Evolutionary conservation across 768 basidiomycete genomes (phyloP).

Genomic region (Kondoa malvinella): DNA sequence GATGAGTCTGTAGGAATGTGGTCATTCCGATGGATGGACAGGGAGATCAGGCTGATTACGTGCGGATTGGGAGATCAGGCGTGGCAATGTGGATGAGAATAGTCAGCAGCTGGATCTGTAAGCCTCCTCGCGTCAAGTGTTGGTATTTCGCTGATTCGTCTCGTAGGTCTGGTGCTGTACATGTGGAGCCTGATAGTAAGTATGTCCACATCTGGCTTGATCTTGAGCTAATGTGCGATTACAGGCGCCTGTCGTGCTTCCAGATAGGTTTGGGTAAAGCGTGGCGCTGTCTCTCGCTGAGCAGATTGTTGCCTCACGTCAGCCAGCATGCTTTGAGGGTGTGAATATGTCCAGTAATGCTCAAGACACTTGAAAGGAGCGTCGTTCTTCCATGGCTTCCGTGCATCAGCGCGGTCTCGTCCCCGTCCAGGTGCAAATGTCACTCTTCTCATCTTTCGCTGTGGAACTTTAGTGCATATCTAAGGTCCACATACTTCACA

Average conservation of each 20-base stretch:
- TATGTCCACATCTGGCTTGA: neutral
- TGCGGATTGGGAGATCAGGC: slow-evolving; percentile 87
- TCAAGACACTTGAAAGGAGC: too few relatives aligned
- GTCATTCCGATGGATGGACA: slow-evolving; percentile 25
- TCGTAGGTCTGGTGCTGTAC: slow-evolving; percentile 47
- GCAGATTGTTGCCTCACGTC: neutral
- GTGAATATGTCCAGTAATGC: too few relatives aligned
- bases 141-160: neutral
- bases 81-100: slow-evolving; percentile 99
- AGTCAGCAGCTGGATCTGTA: slow-evolving; percentile 77
- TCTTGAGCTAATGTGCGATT: neutral
- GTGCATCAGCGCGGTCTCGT: too few relatives aligned
- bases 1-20: slow-evolving; percentile 24
- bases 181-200: slow-evolving; percentile 55
- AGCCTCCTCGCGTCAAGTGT: slow-evolving; percentile 28
- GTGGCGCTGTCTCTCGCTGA: neutral
- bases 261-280: slow-evolving; percentile 49
- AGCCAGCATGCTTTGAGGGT: too few relatives aligned
- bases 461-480: too few relatives aligned
- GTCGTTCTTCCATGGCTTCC: too few relatives aligned
- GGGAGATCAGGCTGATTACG: slow-evolving; percentile 18
- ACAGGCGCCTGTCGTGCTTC: slow-evolving; percentile 64
- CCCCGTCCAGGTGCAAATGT: too few relatives aligned
- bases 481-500: too few relatives aligned
- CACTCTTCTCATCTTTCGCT: too few relatives aligned